These are phyloP conservation scores for Neofusicoccum laricinum DNA, from an alignment of 2,329 filamentous ascomycete species.

Conservation along the genomic window DNA sequence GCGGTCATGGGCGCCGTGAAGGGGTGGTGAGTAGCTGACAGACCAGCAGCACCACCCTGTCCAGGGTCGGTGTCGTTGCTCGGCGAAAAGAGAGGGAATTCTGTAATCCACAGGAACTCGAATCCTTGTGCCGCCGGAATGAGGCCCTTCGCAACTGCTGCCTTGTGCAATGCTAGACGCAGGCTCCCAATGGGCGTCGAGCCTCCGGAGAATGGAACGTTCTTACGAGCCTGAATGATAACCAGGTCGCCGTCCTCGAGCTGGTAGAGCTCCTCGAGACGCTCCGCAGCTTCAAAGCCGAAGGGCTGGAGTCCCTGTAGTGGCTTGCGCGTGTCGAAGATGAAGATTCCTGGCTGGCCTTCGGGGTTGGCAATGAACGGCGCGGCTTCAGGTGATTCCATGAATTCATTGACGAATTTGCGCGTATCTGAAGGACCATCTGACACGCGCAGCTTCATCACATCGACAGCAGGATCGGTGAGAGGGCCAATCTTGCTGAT, in stretches of 20 bases:
- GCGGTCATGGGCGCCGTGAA: slow-evolving; percentile 82
- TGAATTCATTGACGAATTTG: slow-evolving; percentile 65
- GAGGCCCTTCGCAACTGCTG: slow-evolving; percentile 62
- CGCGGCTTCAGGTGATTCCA: slow-evolving; percentile 61
- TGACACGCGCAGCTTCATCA: slow-evolving; percentile 63
- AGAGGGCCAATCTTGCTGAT: slow-evolving; percentile 72
- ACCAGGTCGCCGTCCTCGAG: slow-evolving; percentile 74
- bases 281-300: slow-evolving; percentile 67
- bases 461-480: slow-evolving; percentile 68
- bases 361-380: slow-evolving; percentile 66
- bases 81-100: slow-evolving; percentile 91
- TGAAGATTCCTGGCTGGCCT: slow-evolving; percentile 76
- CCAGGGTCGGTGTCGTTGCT: slow-evolving; percentile 64
- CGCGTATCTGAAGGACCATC: slow-evolving; percentile 53
- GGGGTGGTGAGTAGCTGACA: slow-evolving; percentile 88
- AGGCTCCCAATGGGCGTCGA: slow-evolving; percentile 72
- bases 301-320: slow-evolving; percentile 74
- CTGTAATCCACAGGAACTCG: slow-evolving; percentile 78
- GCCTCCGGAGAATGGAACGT: slow-evolving; percentile 65
- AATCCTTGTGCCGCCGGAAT: slow-evolving; percentile 53
- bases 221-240: slow-evolving; percentile 73
- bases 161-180: slow-evolving; percentile 66
- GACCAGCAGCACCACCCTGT: slow-evolving; percentile 76
- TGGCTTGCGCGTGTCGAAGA: slow-evolving; percentile 71
- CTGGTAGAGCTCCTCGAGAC: slow-evolving; percentile 51